Percentiles rank a stretch among this genome's conserved stretches.
These are phyloP conservation scores for Porodaedalea pini DNA, from an alignment of 1,284 basidiomycete species.

Conservation along the genomic window DNA sequence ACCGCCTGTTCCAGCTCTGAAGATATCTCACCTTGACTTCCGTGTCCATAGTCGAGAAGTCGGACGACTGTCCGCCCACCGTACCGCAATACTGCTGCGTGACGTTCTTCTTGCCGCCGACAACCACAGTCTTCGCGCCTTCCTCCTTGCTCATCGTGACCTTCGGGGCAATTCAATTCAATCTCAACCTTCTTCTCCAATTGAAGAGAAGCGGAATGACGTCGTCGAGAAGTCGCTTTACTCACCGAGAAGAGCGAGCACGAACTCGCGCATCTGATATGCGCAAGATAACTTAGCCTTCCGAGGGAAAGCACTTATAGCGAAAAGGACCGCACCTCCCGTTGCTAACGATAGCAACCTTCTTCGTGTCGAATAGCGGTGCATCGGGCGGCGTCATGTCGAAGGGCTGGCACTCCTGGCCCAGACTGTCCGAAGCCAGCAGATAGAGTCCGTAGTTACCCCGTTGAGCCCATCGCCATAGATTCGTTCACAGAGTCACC, in stretches of 20 bases:
- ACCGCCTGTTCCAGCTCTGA: not conserved
- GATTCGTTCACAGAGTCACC: constrained; percentile 1
- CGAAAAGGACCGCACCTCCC: constrained; percentile 35
- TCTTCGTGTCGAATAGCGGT: constrained; percentile 49
- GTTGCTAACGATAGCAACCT: constrained; percentile 56
- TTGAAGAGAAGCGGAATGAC: constrained; percentile 13
- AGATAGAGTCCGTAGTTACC: not conserved
- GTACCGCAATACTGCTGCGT: constrained; percentile 58
- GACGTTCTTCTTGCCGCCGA: constrained; percentile 48
- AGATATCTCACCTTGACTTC: constrained; percentile 47
- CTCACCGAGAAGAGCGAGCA: constrained; percentile 56
- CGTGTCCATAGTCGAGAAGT: constrained; percentile 53
- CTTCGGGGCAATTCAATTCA: constrained; percentile 29
- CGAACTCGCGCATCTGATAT: constrained; percentile 44
- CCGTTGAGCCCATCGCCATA: constrained; percentile 1
- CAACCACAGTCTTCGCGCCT: constrained; percentile 52
- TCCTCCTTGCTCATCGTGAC: constrained; percentile 59
- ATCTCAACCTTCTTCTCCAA: not conserved
- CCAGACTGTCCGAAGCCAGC: constrained; percentile 36
- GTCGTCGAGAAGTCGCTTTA: constrained; percentile 11
- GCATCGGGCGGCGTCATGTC: constrained; percentile 38
- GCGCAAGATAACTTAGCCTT: constrained; percentile 1
- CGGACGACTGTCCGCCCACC: constrained; percentile 57
- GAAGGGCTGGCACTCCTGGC: constrained; percentile 57
- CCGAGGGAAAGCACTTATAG: not conserved